Evolutionary conservation across 2,329 filamentous ascomycete genomes (phyloP).

Genomic region (Tolypocladium album): DNA sequence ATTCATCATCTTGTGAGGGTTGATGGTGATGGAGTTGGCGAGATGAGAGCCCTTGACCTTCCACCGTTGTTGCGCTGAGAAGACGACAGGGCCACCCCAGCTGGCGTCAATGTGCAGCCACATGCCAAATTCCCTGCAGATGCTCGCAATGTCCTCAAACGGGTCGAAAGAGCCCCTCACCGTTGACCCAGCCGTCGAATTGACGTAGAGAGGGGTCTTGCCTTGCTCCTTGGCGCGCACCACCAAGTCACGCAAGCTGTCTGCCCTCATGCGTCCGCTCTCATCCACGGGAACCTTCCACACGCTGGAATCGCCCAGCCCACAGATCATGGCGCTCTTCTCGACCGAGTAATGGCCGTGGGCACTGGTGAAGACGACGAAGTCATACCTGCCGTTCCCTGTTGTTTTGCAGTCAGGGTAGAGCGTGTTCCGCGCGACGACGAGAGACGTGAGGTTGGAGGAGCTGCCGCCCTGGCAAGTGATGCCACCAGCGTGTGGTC

Average conservation of each 20-base stretch:
- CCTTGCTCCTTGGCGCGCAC: slow-evolving; percentile 51
- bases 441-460: slow-evolving; percentile 75
- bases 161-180: slow-evolving; percentile 86
- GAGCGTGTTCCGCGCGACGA: slow-evolving; percentile 78
- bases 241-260: slow-evolving; percentile 53
- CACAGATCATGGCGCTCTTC: slow-evolving; percentile 86
- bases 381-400: slow-evolving; percentile 55
- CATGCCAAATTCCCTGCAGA: slow-evolving; percentile 62
- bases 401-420: slow-evolving; percentile 66
- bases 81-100: slow-evolving; percentile 81
- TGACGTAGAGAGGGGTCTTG: slow-evolving; percentile 85
- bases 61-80: slow-evolving; percentile 50
- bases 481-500: slow-evolving; percentile 61
- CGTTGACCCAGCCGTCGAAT: slow-evolving; percentile 89
- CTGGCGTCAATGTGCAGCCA: slow-evolving; percentile 93
- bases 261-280: slow-evolving; percentile 59
- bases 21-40: slow-evolving; percentile 76
- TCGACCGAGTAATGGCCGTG: slow-evolving; percentile 94
- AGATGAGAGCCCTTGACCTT: slow-evolving; percentile 62
- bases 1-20: slow-evolving; percentile 96
- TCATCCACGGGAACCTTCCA: slow-evolving; percentile 64
- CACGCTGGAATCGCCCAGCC: slow-evolving; percentile 67
- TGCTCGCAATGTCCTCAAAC: slow-evolving; percentile 54
- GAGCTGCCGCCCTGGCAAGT: slow-evolving; percentile 74
- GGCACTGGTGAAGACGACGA: slow-evolving; percentile 77